These are phyloP conservation scores for Lasiodiplodia sp. DNA, from an alignment of 2,329 filamentous ascomycete genomes.

Conservation along the genomic window DNA sequence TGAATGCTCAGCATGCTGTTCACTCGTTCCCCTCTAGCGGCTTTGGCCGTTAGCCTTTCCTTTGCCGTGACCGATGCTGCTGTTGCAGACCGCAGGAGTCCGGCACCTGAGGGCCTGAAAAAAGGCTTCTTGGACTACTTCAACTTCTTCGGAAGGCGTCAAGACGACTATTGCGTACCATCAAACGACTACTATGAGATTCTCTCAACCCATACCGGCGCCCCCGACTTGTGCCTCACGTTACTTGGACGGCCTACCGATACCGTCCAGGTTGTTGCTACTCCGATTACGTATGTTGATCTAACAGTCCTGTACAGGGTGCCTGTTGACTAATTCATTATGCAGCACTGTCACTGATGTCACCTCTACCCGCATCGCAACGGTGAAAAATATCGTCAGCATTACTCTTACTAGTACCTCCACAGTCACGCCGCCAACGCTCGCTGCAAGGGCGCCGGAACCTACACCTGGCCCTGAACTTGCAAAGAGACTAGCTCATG, in stretches of 20 bases:
- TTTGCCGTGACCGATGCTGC: conserved; percentile 35
- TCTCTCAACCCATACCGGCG: conserved; percentile 8
- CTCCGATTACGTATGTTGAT: conserved; percentile 37
- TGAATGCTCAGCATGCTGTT: conserved; percentile 46
- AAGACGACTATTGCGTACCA: conserved; percentile 21
- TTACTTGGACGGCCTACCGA: conserved; percentile 38
- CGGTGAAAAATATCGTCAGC: conserved; percentile 36
- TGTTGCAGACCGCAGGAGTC: conserved; percentile 17
- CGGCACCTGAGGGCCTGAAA: conserved; percentile 3
- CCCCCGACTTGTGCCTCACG: conserved; percentile 15
- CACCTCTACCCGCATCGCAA: conserved; percentile 35
- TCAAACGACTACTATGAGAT: conserved; percentile 29
- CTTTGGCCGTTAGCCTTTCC: conserved; percentile 42
- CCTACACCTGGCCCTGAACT: conserved; percentile 33
- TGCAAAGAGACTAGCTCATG: conserved; percentile 32
- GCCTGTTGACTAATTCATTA: conserved; percentile 26
- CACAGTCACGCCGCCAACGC: conserved; percentile 34
- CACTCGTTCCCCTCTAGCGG: conserved; percentile 40
- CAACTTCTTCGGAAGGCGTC: conserved; percentile 24
- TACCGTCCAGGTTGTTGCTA: conserved; percentile 36
- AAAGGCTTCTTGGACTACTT: conserved; percentile 16
- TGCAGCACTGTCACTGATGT: conserved; percentile 36
- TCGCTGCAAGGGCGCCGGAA: not conserved
- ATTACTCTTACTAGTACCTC: conserved; percentile 36
- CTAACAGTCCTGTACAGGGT: not conserved